A percentile compares a stretch with the other conserved stretches of the same genome.
phyloP scores from a whole-genome alignment of 2,329 filamentous ascomycete genomes.

The Onygena corvina region DNA sequence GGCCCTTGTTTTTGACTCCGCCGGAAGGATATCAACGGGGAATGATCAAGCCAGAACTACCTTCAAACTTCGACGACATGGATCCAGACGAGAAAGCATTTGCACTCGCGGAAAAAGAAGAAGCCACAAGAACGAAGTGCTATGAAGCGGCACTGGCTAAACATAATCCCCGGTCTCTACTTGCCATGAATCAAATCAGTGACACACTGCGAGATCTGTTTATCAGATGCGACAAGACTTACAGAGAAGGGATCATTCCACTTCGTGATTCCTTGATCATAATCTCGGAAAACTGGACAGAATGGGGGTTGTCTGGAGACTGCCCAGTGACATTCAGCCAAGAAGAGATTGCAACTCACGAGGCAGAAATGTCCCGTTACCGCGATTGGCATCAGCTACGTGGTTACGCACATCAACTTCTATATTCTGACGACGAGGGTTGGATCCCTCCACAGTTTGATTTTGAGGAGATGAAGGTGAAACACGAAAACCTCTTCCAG shows the following conservation, averaged over 20 bases:
- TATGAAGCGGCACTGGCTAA: slow-evolving; percentile 18
- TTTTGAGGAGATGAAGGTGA: neutral
- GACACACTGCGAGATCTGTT: slow-evolving; percentile 9
- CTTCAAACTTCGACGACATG: slow-evolving; percentile 16
- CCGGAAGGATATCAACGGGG: slow-evolving; percentile 17
- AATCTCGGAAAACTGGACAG: slow-evolving; percentile 13
- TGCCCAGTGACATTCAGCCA: slow-evolving; percentile 9
- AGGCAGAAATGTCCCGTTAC: slow-evolving; percentile 10
- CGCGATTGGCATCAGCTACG: slow-evolving; percentile 6
- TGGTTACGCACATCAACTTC: slow-evolving; percentile 17
- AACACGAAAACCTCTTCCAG: neutral
- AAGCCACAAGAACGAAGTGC: slow-evolving; percentile 16
- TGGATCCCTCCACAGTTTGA: slow-evolving; percentile 27
- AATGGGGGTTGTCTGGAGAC: slow-evolving; percentile 1
- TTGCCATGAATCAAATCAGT: slow-evolving; percentile 13
- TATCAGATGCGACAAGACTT: slow-evolving; percentile 15
- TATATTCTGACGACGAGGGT: slow-evolving; percentile 27
- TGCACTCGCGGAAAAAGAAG: slow-evolving; percentile 14
- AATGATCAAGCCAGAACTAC: slow-evolving; percentile 16
- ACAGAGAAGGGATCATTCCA: slow-evolving; percentile 20
- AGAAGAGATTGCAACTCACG: slow-evolving; percentile 8
- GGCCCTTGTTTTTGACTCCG: slow-evolving; percentile 13
- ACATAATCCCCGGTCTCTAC: slow-evolving; percentile 13
- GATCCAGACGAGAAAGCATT: slow-evolving; percentile 16
- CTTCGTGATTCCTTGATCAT: slow-evolving; percentile 23